Evolutionary conservation across 2,329 filamentous ascomycete genomes (phyloP), one percentile per base, ranked within the genome.

Genomic region (Colletotrichum somersetense): DNA sequence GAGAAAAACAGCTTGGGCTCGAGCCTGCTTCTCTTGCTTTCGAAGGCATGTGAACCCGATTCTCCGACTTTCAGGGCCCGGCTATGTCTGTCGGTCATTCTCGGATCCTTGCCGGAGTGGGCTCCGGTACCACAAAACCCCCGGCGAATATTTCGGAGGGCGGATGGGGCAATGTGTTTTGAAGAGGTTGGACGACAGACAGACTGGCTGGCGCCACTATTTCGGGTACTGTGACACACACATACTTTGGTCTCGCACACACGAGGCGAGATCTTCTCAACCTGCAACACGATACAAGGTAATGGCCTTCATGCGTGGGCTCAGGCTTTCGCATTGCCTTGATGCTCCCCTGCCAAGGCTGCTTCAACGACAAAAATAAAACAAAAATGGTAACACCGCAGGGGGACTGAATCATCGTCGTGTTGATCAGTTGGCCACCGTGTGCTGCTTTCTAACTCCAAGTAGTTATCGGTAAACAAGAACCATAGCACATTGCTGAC

Each of bases 251-350:
- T 23, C 35, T 23, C n/a, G 30, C 18, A 44, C 56, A 42, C 38
- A 42, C 20, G 26, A 23, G 33, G 48, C 23, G 44, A 23, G 59
- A 52, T 50, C 59, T 62, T 52, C 20, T 69, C 59, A 69, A 53
- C 53, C 59, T 69, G 66, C 42, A 50, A 69, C 66, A 44, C 26
- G 44, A 20, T 23, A 26, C 59, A 58, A 65, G 59, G 52, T 53
- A 64, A 65, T 53, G 66, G 23, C 33, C 4, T 50, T 58, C 20
- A 53, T 65, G 59, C 66, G 26, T 7, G n/a, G 11, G 26, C 48
- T 33, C 20, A 26, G 33, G 42, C 53, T 38, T 40, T 40, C 33
- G n/a, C 23, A n/a, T 23, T 46, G 14, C 30, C 38, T 30, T 26
- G 26, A 11, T 42, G 18, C 35, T 16, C 26, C 6, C 23, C 23